Base-by-base conservation (phyloP, 352 stramenopile genomes). In the Globisporangium cylindrosporum region DNA sequence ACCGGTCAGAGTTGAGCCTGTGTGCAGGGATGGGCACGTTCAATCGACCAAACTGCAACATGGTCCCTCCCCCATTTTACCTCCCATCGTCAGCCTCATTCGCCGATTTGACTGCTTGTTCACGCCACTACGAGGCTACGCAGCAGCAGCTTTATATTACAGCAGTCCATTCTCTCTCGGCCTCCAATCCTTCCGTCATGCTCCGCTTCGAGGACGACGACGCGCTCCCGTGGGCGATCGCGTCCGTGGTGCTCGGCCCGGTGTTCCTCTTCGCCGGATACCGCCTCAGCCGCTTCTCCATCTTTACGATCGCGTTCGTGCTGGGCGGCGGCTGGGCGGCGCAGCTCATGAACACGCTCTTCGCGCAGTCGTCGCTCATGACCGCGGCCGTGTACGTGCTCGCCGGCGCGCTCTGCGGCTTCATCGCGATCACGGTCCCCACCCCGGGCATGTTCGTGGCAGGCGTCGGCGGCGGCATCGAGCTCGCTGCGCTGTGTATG, bases 41-140 rank as follows among this genome's bases (percentile, higher is more conserved):
- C 43, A 49, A 49, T 49, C 43, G 43, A 49, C 43, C 43, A 51
- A 51, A 51, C 43, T 51, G 43, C 43, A 51, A 51, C 43, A 51
- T 51, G 15, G 43, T 51, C 43, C 43, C 15, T 51, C 43, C 43
- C 43, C 43, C 18, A 22, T 10, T 49, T 49, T 49, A 49, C 18
- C 43, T 49, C 43, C 36, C 36, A 18, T 18, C 38, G 38, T 7
- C 43, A 51, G 6, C 5, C 18, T 12, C 43, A 51, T 51, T 51
- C 43, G 6, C 43, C 43, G 43, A 51, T 51, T 51, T 10, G 43
- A 24, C 43, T 22, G 43, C 18, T 22, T 51, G 6, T 51, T 51
- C 43, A 24, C 43, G 18, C 43, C 18, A 24, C 18, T 12, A 22
- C 15, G 38, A 46, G 38, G 38, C 38, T 46, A 2, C 15, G 38